Base-by-base conservation (phyloP, 768 basidiomycete genomes). In the Boletales sp. region DNA sequence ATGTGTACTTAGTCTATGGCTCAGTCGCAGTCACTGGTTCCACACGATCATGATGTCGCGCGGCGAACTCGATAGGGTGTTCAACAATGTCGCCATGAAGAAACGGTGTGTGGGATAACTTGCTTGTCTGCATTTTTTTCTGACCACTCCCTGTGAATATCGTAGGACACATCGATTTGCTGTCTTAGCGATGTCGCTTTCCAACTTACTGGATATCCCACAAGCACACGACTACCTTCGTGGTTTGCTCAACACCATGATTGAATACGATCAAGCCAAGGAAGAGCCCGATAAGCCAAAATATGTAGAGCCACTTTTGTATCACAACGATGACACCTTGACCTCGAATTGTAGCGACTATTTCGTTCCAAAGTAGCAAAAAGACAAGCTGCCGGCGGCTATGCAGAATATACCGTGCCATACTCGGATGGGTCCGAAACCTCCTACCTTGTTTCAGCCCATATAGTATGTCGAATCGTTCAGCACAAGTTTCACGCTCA, bases 161-260 rank as follows among this genome's bases (percentile, higher is more conserved):
- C 35, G 11, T 61, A 93, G 92, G 49, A 90, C 92, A 35, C 78
- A 77, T 58, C 87, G 90, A 40, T 94, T 90, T 61, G 84, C 90
- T 40, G 78, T 89, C 49, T 83, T 94, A 28, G 92, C 86, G 5
- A 86, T 94, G 82, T 93, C 90, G 9, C 77, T 95, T 36, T 86
- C 89, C 38, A 83, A 81, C 50, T 70, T 91, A 8, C 79, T 94
- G 49, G 92, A 94, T 57, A 86, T 93, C 39, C 76, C 83, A 49
- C 84, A 87, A 49, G 83, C 91, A 0, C 77, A 81, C 41, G 93
- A 95, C 64, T 82, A 91, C 42, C 76, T 94, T 19, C 82, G 86
- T 25, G 83, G 86, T 15, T 72, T 93, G 32, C 72, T 84, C 37
- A 83, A 83, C 48, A 84, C 82, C 6, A 73, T 91, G 56, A 77